Base-by-base conservation (phyloP, 495 filamentous ascomycete species). In the Talaromyces nanjingensis region DNA sequence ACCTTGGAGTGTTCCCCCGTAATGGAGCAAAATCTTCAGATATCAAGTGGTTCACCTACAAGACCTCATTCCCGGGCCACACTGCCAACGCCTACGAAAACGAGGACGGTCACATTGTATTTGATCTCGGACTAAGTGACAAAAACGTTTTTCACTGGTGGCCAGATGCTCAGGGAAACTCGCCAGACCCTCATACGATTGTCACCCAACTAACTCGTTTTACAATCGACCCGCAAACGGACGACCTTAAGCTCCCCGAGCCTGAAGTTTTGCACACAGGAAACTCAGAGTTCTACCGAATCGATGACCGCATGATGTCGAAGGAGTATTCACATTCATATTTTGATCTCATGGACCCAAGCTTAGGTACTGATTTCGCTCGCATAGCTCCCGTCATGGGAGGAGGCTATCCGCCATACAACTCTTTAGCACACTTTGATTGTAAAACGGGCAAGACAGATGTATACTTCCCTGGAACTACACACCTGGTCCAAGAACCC, bases 131-230 rank as follows among this genome's bases (percentile, higher is more conserved):
- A n/a, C 75, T 86, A 0, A 80, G 81, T 2, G 77, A 82, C 59
- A 78, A 79, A 18, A 84, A 85, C 66, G 81, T 83, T 16, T 85
- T 85, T 70, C 84, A 79, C 72, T 85, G 76, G 71, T 85, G 81
- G 68, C 83, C 83, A 2, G 81, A 80, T 8, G 74, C 77, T 18
- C 65, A 71, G 52, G 37, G 67, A 27, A 52, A 71, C 65, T n/a
- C 70, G 45, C 29, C 65, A 63, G 58, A 53, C 20, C 39, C 71
- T 68, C 9, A 68, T 68, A 29, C 33, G 67, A 22, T 71, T 65
- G 27, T 71, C 63, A 66, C 71, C 69, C 27, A 72, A 66, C 64
- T 77, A 70, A 68, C 33, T 6, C 68, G 39, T 25, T 71, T 67
- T 49, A 66, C 42, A 14, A 47, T 65, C 24, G 60, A 70, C 31